A percentile compares a stretch with the other conserved stretches of the same genome.
Conservation (phyloP, 1,284 basidiomycete species). For the Ceratobasidium sp. region DNA sequence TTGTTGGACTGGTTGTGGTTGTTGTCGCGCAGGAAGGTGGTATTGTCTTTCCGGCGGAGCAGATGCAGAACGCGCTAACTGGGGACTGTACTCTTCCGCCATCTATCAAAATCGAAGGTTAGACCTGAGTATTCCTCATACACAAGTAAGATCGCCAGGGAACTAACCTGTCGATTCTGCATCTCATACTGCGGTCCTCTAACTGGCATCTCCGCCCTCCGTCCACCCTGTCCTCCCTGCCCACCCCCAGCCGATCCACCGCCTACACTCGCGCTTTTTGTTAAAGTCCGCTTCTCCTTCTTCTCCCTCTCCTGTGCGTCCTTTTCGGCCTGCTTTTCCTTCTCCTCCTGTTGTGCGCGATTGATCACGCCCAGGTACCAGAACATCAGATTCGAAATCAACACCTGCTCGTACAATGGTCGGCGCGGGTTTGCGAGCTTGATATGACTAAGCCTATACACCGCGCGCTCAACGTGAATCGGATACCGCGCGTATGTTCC, state of each 20-base stretch:
- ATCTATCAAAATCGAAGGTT: constrained; percentile 6
- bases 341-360: constrained; percentile 56
- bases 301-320: constrained; percentile 47
- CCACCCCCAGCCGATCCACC: constrained; percentile 53
- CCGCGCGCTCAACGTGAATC: constrained; percentile 97
- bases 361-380: constrained; percentile 99
- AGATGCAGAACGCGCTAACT: constrained; percentile 44
- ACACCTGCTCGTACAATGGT: constrained; percentile 96
- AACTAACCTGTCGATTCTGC: constrained; percentile 84
- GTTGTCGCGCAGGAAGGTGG: constrained; percentile 43
- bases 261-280: constrained; percentile 56
- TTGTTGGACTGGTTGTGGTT: constrained; percentile 40
- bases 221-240: constrained; percentile 65
- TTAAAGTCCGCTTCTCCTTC: constrained; percentile 45
- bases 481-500: constrained; percentile 86
- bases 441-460: constrained; percentile 97
- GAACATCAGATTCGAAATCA: constrained; percentile 99
- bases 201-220: constrained; percentile 86
- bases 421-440: constrained; percentile 97
- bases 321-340: constrained; percentile 57
- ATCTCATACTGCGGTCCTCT: constrained; percentile 91
- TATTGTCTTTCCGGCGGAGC: constrained; percentile 40
- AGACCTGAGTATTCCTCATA: neutral
- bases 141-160: neutral
- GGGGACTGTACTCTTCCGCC: constrained; percentile 37